Evolutionary conservation across 257 asterid genomes (phyloP).

Genomic region (Coffea eugenioides): DNA sequence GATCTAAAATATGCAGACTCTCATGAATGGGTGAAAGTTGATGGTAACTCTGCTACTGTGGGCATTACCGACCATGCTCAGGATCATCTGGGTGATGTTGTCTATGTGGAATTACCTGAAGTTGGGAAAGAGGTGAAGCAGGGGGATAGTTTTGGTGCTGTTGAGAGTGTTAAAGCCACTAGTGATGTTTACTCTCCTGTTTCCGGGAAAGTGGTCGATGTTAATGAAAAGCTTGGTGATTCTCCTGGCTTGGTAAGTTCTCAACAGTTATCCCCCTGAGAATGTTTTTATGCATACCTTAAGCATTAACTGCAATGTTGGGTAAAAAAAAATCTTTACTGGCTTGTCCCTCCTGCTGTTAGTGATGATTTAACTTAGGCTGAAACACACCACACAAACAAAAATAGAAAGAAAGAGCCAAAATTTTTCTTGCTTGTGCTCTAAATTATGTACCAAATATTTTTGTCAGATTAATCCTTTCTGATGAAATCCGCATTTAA

Average conservation of each 20-base stretch:
- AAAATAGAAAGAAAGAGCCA: not conserved
- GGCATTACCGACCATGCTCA: slow-evolving; percentile 97
- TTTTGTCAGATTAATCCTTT: not conserved
- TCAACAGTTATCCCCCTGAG: not conserved
- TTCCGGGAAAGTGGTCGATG: slow-evolving; percentile 81
- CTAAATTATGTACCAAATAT: not conserved
- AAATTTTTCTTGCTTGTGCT: not conserved
- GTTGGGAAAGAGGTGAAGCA: slow-evolving; percentile 64
- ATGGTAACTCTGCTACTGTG: slow-evolving; percentile 69
- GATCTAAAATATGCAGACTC: slow-evolving; percentile 86
- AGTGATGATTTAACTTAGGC: not conserved
- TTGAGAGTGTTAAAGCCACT: slow-evolving; percentile 95
- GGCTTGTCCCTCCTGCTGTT: not conserved
- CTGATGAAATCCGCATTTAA: not conserved
- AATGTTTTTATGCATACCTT: not conserved
- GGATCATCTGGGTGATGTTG: slow-evolving; percentile 92
- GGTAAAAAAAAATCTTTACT: not conserved
- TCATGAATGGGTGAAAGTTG: slow-evolving; percentile 94
- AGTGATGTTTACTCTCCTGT: slow-evolving; percentile 91
- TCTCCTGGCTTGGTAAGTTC: slow-evolving; percentile 88
- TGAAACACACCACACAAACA: too few relatives aligned
- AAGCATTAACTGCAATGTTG: not conserved
- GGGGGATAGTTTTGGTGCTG: slow-evolving; percentile 88
- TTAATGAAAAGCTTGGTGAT: slow-evolving; percentile 57
- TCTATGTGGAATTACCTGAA: slow-evolving; percentile 87